Percentiles rank a stretch among this genome's conserved stretches.
Conservation (phyloP, 1,284 basidiomycete genomes). For the Cutaneotrichosporon cavernicola region DNA sequence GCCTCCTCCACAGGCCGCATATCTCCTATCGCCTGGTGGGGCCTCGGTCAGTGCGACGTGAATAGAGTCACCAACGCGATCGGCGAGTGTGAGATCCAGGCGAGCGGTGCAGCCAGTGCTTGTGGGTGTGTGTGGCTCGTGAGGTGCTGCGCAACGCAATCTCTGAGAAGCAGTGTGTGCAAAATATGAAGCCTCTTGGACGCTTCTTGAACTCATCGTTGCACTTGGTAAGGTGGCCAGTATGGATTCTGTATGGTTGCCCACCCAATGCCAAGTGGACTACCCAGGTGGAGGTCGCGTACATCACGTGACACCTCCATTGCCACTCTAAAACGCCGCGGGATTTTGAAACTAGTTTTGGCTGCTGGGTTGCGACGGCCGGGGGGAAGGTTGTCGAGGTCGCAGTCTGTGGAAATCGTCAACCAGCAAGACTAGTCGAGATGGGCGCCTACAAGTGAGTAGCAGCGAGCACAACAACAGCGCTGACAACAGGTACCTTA, state of each 20-base stretch:
- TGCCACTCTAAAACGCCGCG: background rate
- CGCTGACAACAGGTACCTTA: slow-evolving; percentile 84
- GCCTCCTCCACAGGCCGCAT: background rate
- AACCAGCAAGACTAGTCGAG: slow-evolving; percentile 10
- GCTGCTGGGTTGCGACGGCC: background rate
- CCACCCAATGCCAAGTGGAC: background rate
- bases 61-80: too few species aligned
- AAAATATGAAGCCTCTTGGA: too few species aligned
- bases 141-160: too few species aligned
- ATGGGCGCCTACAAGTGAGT: slow-evolving; percentile 16
- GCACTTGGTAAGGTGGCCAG: background rate
- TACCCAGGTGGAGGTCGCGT: background rate
- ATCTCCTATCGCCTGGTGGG: background rate
- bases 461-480: slow-evolving; percentile 1
- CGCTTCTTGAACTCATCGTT: too few species aligned
- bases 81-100: too few species aligned
- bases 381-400: background rate
- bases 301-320: background rate
- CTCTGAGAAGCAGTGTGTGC: too few species aligned
- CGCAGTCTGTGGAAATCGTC: background rate
- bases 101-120: too few species aligned
- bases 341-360: background rate
- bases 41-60: background rate
- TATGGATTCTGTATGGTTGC: background rate
- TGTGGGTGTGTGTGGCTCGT: too few species aligned